phyloP scores from a whole-genome alignment of 1,284 basidiomycete species.

The Rhodotorula sp. region DNA sequence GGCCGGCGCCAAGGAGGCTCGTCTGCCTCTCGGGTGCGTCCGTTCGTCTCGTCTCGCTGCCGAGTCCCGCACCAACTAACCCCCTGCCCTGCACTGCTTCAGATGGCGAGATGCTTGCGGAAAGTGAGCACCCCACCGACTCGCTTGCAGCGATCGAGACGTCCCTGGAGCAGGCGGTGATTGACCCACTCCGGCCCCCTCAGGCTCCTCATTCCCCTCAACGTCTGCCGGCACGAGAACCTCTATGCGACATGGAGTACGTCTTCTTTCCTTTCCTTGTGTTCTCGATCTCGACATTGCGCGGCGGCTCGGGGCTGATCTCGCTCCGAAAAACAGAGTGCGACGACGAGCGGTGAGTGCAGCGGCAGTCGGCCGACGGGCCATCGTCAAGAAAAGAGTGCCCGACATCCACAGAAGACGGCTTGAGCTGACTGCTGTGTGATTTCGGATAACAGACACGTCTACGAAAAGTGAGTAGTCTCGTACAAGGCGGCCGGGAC shows the following conservation, averaged over 20 bases:
- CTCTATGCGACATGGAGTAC: slow-evolving; percentile 45
- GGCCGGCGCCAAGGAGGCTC: slow-evolving; percentile 22
- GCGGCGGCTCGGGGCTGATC: neutral
- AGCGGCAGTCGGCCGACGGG: too few relatives aligned
- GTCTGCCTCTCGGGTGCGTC: slow-evolving; percentile 36
- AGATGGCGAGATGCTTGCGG: slow-evolving; percentile 46
- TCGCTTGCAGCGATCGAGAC: neutral
- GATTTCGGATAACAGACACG: slow-evolving; percentile 28
- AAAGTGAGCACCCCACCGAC: slow-evolving; percentile 17
- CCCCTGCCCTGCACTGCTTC: neutral
- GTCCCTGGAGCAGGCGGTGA: too few relatives aligned
- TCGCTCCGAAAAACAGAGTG: slow-evolving; percentile 35
- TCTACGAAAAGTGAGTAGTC: slow-evolving; percentile 43
- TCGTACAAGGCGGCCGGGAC: neutral
- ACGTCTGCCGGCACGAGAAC: slow-evolving; percentile 45
- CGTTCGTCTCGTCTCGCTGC: neutral
- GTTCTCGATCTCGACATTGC: neutral
- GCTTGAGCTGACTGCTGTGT: neutral
- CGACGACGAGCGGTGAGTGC: slow-evolving; percentile 42
- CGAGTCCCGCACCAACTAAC: neutral
- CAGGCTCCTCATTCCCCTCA: slow-evolving; percentile 43
- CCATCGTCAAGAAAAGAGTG: too few relatives aligned
- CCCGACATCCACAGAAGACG: neutral
- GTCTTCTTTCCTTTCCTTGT: slow-evolving; percentile 4
- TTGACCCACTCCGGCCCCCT: neutral